These are phyloP conservation scores for Annulohypoxylon nitens DNA, from an alignment of 495 filamentous ascomycete genomes.

Conservation along the genomic window DNA sequence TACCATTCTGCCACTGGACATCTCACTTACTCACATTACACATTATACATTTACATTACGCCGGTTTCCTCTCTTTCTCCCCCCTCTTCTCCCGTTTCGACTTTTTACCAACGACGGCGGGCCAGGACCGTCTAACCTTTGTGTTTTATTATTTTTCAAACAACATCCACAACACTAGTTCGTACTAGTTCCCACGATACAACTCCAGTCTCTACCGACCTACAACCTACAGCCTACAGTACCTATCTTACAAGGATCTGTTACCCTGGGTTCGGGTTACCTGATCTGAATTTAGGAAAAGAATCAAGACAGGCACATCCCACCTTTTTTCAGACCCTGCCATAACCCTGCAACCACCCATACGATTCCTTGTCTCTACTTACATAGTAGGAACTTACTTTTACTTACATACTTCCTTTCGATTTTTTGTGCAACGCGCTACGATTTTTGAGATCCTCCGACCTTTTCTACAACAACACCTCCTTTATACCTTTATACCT, in stretches of 20 bases:
- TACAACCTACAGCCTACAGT: neutral
- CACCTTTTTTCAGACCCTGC: conserved; percentile 41
- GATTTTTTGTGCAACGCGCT: conserved; percentile 38
- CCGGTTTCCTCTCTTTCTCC: neutral
- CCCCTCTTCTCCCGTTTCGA: neutral
- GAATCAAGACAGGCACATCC: conserved; percentile 42
- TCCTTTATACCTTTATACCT: conserved; percentile 14
- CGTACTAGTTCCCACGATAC: conserved; percentile 37
- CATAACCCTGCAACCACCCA: conserved; percentile 35
- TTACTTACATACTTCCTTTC: conserved; percentile 40
- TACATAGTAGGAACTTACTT: conserved; percentile 20
- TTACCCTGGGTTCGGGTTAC: conserved; percentile 48
- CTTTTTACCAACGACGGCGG: conserved; percentile 5
- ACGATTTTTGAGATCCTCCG: conserved; percentile 30
- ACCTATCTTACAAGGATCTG: conserved; percentile 37
- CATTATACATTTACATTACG: neutral
- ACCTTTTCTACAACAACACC: conserved; percentile 45
- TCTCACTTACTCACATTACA: conserved; percentile 7
- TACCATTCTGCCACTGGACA: neutral
- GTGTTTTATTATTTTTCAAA: conserved; percentile 7
- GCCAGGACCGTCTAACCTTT: conserved; percentile 17
- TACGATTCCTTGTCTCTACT: conserved; percentile 28
- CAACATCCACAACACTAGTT: conserved; percentile 17
- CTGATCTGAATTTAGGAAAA: conserved; percentile 46
- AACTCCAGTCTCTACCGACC: conserved; percentile 43